Base-by-base conservation (phyloP, 2,329 filamentous ascomycete genomes). In the Trichophyton verrucosum region DNA sequence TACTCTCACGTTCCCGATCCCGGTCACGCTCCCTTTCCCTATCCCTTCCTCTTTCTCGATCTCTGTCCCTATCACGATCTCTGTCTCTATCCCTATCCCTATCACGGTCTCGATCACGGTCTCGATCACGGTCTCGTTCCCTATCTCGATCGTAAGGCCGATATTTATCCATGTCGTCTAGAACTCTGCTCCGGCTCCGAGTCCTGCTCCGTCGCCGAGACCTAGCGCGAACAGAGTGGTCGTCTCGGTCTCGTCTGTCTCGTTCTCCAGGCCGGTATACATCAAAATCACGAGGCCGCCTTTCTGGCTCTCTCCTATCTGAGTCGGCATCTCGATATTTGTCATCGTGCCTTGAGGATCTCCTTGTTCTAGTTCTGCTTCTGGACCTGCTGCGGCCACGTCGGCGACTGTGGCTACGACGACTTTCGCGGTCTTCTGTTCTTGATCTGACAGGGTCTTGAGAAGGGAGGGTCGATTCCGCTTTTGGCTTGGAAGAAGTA, bases 151-250 rank as follows among this genome's bases (percentile, higher is more conserved):
- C 60, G 13, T 56, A 20, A 22, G 59, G 53, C 22, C 44, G 38
- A 8, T 61, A 49, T 38, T 38, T 17, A 38, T 60, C 58, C 58
- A 33, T 46, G 8, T 57, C 61, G 1, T 40, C 59, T 27, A 22
- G 7, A 27, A 71, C 74, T 61, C 70, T 66, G 60, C 73, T 75
- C 38, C 70, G 57, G 42, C 49, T 60, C 11, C 62, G 69, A 61
- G 72, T 74, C 40, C 71, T 70, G 60, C 68, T 69, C 51, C 58
- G 62, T 44, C 70, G 71, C 38, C 73, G 68, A 61, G 72, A 74
- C 64, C 69, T 69, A 62, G 66, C 64, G 49, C 69, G 71, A 60
- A 69, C 67, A 51, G 68, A 67, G 36, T 68, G 69, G n/a, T 72
- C 71, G 44, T 73, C 71, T 33, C 66, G 61, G 17, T 69, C 63